Conservation (phyloP, 106 monocot genomes). For the Hemerocallis citrina region DNA sequence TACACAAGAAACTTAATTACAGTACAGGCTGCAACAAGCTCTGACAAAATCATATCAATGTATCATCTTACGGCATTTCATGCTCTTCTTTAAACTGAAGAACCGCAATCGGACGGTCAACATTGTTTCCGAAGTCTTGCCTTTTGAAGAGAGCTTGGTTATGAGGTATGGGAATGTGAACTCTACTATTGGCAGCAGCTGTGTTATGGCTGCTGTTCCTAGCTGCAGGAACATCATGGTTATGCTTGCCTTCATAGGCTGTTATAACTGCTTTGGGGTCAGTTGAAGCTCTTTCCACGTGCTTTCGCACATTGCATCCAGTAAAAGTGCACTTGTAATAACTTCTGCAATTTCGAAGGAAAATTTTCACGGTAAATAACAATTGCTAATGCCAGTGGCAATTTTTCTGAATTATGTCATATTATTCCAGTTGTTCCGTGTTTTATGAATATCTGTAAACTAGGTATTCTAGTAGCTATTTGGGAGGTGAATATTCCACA, state of each 20-base stretch:
- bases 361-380: not conserved
- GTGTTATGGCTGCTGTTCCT: constrained; percentile 42
- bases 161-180: constrained; percentile 14
- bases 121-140: constrained; percentile 21
- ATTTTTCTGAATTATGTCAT: not conserved
- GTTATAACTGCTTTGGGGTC: constrained; percentile 59
- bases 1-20: not conserved
- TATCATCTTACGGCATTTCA: constrained; percentile 6
- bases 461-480: not conserved
- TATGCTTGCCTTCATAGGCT: constrained; percentile 77
- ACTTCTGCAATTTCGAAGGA: constrained; percentile 30
- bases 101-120: constrained; percentile 22
- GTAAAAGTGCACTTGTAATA: constrained; percentile 70
- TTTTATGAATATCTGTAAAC: not conserved
- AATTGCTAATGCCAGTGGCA: not conserved
- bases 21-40: not conserved
- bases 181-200: constrained; percentile 14
- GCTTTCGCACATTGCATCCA: constrained; percentile 78
- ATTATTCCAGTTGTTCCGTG: not conserved
- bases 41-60: not conserved
- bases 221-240: constrained; percentile 60
- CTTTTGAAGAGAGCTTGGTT: constrained; percentile 21
- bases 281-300: constrained; percentile 65
- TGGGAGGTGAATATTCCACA: not conserved
- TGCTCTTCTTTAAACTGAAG: constrained; percentile 57